These are phyloP conservation scores for Podospora bellae-mahoneyi DNA, from an alignment of 495 filamentous ascomycete species.

Conservation along the genomic window DNA sequence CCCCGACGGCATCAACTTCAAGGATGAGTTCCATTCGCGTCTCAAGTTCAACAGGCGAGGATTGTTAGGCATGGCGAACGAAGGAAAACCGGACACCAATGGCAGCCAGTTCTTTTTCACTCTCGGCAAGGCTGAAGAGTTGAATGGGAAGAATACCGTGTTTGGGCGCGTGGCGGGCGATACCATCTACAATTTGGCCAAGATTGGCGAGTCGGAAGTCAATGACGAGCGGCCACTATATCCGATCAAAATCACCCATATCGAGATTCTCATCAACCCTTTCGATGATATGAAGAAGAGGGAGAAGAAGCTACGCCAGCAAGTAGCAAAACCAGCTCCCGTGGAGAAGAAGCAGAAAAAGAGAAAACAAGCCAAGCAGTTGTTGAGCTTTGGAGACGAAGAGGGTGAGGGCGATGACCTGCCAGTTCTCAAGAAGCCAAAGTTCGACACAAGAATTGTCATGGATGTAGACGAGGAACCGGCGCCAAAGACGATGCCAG, in stretches of 20 bases:
- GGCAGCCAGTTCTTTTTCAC: slow-evolving; percentile 98
- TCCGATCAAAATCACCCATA: slow-evolving; percentile 71
- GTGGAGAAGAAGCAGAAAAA: slow-evolving; percentile 73
- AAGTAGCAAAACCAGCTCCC: slow-evolving; percentile 34
- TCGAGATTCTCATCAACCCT: slow-evolving; percentile 85
- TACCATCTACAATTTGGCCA: slow-evolving; percentile 90
- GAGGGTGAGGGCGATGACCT: slow-evolving; percentile 67
- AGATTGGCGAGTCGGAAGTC: slow-evolving; percentile 84
- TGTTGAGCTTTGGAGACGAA: slow-evolving; percentile 88
- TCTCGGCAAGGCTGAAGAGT: slow-evolving; percentile 72
- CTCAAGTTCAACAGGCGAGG: slow-evolving; percentile 91
- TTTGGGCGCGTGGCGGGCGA: slow-evolving; percentile 92
- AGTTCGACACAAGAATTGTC: slow-evolving; percentile 85
- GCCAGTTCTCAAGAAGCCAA: slow-evolving; percentile 75
- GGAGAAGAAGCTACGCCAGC: slow-evolving; percentile 46
- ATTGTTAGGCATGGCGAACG: slow-evolving; percentile 89
- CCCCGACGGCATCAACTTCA: slow-evolving; percentile 58
- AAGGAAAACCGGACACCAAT: slow-evolving; percentile 69
- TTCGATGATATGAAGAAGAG: slow-evolving; percentile 83
- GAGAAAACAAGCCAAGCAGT: slow-evolving; percentile 66
- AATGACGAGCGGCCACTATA: slow-evolving; percentile 84
- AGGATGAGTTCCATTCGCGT: slow-evolving; percentile 87
- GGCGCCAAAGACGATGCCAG: slow-evolving; percentile 24
- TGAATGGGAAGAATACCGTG: slow-evolving; percentile 85
- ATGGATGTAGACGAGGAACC: slow-evolving; percentile 49